phyloP scores from a whole-genome alignment of 768 basidiomycete genomes.

The Mycena albidolilacea region DNA sequence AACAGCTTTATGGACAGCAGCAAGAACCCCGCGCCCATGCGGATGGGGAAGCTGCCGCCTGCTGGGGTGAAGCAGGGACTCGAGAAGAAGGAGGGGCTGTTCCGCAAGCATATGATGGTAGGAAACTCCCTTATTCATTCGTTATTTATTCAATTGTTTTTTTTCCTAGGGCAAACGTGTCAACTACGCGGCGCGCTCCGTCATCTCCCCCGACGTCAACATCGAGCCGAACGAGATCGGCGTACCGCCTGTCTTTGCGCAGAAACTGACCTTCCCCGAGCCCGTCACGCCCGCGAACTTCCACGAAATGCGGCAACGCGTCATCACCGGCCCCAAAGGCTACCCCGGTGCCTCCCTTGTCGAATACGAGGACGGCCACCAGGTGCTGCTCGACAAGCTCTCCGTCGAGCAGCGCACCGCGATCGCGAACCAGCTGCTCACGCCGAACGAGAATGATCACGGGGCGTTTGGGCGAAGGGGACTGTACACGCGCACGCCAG shows the following conservation, averaged over 20 bases:
- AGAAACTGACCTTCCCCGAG: constrained; percentile 97
- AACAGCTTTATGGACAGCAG: constrained; percentile 98
- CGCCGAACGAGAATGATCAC: constrained; percentile 85
- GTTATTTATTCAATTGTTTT: constrained; percentile 13
- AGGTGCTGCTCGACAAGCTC: constrained; percentile 88
- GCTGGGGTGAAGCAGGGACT: constrained; percentile 95
- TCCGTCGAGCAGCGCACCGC: constrained; percentile 93
- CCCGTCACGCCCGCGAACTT: constrained; percentile 95
- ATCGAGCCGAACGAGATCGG: constrained; percentile 99
- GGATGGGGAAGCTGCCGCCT: constrained; percentile 92
- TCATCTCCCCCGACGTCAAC: constrained; percentile 99
- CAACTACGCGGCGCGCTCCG: constrained; percentile 99
- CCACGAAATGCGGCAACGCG: constrained; percentile 87
- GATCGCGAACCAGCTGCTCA: constrained; percentile 94
- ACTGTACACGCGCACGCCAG: constrained; percentile 81
- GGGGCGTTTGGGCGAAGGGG: constrained; percentile 62
- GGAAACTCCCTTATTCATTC: constrained; percentile 23
- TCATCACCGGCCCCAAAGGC: constrained; percentile 89
- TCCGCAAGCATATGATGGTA: constrained; percentile 99
- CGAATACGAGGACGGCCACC: constrained; percentile 94
- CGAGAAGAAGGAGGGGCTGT: constrained; percentile 99
- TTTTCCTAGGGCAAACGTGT: constrained; percentile 92
- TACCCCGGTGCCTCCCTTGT: constrained; percentile 97
- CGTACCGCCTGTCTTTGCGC: constrained; percentile 96
- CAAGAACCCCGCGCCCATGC: constrained; percentile 90